Evolutionary conservation across 352 stramenopile genomes (phyloP).

Genomic region (Plasmopara halstedii): DNA sequence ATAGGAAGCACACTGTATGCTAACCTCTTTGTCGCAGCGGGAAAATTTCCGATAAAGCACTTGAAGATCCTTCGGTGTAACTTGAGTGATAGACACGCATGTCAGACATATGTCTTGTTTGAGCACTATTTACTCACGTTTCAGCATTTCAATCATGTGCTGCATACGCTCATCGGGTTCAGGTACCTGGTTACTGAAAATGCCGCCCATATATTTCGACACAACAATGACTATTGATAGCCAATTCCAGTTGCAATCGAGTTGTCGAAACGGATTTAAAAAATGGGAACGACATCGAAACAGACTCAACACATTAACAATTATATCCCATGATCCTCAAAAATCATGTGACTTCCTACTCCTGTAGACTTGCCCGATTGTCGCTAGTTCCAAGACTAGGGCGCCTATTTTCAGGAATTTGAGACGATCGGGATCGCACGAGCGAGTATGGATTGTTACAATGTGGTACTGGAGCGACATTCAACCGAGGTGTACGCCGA

Average conservation of each 20-base stretch:
- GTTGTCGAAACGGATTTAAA: no score
- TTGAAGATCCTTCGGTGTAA: slow-evolving; percentile 48
- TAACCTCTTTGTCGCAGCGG: slow-evolving; percentile 59
- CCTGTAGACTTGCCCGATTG: not conserved
- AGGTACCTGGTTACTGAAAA: slow-evolving; percentile 41
- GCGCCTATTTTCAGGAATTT: slow-evolving; percentile 4
- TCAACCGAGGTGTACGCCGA: slow-evolving; percentile 21
- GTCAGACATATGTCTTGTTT: not conserved
- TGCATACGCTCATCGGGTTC: slow-evolving; percentile 60
- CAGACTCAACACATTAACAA: no score
- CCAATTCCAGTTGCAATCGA: no score
- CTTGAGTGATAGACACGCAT: slow-evolving; percentile 10
- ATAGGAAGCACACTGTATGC: not conserved
- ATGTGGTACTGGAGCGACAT: slow-evolving; percentile 13
- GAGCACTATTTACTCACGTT: slow-evolving; percentile 21
- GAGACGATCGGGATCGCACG: slow-evolving; percentile 9
- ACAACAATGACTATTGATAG: not conserved
- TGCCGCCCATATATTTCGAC: slow-evolving; percentile 28
- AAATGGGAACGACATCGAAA: no score
- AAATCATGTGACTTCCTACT: no score
- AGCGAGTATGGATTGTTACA: slow-evolving; percentile 11
- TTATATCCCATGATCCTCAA: no score
- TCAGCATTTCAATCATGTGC: slow-evolving; percentile 61
- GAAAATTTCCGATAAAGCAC: slow-evolving; percentile 52
- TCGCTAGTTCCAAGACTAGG: slow-evolving; percentile 3